Conservation (phyloP, 805 yeast species). For the Debaryomyces hansenii region DNA sequence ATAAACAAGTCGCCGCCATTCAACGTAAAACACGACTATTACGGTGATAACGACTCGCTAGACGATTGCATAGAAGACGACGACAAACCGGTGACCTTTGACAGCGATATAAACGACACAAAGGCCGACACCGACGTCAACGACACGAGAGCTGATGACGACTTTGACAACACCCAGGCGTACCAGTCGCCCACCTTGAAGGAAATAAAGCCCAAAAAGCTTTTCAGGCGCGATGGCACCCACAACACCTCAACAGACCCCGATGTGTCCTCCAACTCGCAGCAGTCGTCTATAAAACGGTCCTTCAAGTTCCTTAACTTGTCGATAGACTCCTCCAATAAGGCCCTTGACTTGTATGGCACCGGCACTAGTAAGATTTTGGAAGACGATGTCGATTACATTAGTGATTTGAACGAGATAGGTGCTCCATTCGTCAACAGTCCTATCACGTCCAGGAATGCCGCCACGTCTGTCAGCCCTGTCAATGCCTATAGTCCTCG, state of each 20-base stretch:
- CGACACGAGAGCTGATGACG: slow-evolving; percentile 9
- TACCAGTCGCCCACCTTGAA: slow-evolving; percentile 2
- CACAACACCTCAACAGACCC: background rate
- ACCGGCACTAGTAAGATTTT: background rate
- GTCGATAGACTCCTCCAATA: slow-evolving; percentile 31
- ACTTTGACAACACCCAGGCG: slow-evolving; percentile 2
- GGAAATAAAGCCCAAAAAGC: slow-evolving; percentile 2
- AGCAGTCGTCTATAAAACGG: slow-evolving; percentile 33
- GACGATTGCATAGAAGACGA: slow-evolving; percentile 20
- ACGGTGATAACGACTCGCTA: slow-evolving; percentile 17
- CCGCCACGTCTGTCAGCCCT: background rate
- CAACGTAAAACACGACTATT: slow-evolving; percentile 33
- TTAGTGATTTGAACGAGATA: slow-evolving; percentile 26
- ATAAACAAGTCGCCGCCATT: slow-evolving; percentile 44
- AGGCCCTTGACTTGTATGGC: slow-evolving; percentile 8
- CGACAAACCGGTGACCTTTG: background rate
- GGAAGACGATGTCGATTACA: slow-evolving; percentile 20
- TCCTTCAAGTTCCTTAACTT: slow-evolving; percentile 43
- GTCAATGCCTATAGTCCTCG: slow-evolving; percentile 13
- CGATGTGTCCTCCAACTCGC: background rate
- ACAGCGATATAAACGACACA: slow-evolving; percentile 9
- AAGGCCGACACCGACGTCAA: slow-evolving; percentile 13
- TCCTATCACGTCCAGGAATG: slow-evolving; percentile 1
- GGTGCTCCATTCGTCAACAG: slow-evolving; percentile 14
- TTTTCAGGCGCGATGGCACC: background rate